phyloP scores from a whole-genome alignment of 2,329 filamentous ascomycete genomes.

The Macrophomina tecta region DNA sequence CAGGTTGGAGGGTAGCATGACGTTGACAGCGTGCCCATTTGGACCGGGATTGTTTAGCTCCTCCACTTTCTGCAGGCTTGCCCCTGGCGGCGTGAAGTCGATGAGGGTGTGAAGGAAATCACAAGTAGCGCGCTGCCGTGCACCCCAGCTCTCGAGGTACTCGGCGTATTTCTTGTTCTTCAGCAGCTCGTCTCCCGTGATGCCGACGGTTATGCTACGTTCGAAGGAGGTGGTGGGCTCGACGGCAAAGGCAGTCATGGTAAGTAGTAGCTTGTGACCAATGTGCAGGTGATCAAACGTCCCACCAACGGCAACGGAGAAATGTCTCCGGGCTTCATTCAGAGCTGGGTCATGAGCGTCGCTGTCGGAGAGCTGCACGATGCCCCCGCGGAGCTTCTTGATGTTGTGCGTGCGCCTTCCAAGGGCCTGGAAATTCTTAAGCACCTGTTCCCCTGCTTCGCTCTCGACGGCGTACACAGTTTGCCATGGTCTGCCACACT shows the following conservation, averaged over 20 bases:
- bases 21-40: slow-evolving; percentile 61
- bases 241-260: slow-evolving; percentile 79
- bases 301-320: slow-evolving; percentile 80
- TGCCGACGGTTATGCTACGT: slow-evolving; percentile 76
- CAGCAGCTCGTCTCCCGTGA: slow-evolving; percentile 86
- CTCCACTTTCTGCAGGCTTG: slow-evolving; percentile 49
- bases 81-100: slow-evolving; percentile 61
- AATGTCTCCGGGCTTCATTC: slow-evolving; percentile 50
- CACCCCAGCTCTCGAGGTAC: slow-evolving; percentile 79
- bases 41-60: slow-evolving; percentile 54
- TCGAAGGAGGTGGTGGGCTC: slow-evolving; percentile 45
- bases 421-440: slow-evolving; percentile 52
- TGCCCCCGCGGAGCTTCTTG: slow-evolving; percentile 43
- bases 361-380: slow-evolving; percentile 37
- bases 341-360: slow-evolving; percentile 19
- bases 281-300: slow-evolving; percentile 97
- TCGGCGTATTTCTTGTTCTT: slow-evolving; percentile 88
- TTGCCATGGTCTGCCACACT: slow-evolving; percentile 64
- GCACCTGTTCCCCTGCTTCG: slow-evolving; percentile 67
- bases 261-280: slow-evolving; percentile 93
- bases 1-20: slow-evolving; percentile 67
- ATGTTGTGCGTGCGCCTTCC: slow-evolving; percentile 41
- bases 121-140: slow-evolving; percentile 71
- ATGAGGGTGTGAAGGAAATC: slow-evolving; percentile 71
- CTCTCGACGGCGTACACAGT: slow-evolving; percentile 69